Conservation (phyloP, 768 basidiomycete genomes). For the Artomyces pyxidatus region DNA sequence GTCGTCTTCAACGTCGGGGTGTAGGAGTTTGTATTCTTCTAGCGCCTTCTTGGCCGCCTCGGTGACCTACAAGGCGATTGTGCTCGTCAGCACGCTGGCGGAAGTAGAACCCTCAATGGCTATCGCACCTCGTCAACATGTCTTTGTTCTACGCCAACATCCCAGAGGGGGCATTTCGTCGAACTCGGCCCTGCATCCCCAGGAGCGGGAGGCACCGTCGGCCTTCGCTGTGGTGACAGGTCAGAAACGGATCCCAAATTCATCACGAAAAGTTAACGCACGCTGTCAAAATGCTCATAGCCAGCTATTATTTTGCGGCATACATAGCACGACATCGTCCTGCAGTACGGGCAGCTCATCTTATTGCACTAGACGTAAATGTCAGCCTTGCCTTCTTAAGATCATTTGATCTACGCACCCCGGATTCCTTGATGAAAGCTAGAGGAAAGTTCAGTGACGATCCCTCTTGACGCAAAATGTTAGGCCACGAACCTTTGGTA, state of each 20-base stretch:
- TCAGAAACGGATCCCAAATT: not conserved
- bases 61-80: constrained; percentile 42
- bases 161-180: constrained; percentile 61
- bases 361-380: constrained; percentile 75
- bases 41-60: constrained; percentile 58
- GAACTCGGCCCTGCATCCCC: constrained; percentile 16
- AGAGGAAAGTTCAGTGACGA: not conserved
- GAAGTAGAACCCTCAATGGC: not conserved
- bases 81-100: not conserved
- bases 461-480: not conserved
- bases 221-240: constrained; percentile 7
- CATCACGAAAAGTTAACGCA: constrained; percentile 19
- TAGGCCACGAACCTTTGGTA: constrained; percentile 60
- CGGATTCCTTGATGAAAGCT: constrained; percentile 77
- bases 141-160: constrained; percentile 52
- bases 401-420: too few relatives aligned
- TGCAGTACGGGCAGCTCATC: constrained; percentile 73
- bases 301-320: constrained; percentile 67
- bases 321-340: constrained; percentile 73
- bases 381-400: too few relatives aligned
- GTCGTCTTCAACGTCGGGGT: constrained; percentile 57
- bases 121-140: constrained; percentile 55
- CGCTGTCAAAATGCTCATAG: constrained; percentile 65
- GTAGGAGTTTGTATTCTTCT: constrained; percentile 47
- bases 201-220: too few relatives aligned